Conservation (phyloP, 2,329 filamentous ascomycete species). For the Colletotrichum tropicale region DNA sequence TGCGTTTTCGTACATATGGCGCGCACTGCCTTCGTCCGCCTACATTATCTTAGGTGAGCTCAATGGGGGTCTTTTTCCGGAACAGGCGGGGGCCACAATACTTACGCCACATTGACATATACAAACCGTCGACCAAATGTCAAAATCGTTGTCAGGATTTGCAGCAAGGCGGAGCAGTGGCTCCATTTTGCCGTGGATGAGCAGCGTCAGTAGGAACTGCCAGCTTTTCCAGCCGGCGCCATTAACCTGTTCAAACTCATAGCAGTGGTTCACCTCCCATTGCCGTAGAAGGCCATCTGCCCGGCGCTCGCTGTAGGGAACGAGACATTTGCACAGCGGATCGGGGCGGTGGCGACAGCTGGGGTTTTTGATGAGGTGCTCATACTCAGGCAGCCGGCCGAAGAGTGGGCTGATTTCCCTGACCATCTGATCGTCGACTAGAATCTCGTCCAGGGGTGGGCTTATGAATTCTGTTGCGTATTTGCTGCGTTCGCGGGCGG, state of each 20-base stretch:
- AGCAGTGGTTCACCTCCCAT: not conserved
- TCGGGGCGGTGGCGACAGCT: not conserved
- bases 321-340: not conserved
- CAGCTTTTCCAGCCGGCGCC: constrained; percentile 19
- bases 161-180: constrained; percentile 22
- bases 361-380: not conserved
- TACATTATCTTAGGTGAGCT: not conserved
- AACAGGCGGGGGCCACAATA: not conserved
- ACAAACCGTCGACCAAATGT: not conserved
- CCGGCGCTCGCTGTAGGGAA: not conserved
- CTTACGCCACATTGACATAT: not conserved
- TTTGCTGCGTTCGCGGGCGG: not conserved
- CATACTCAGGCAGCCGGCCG: not conserved
- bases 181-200: constrained; percentile 28
- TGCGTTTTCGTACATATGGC: not conserved
- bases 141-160: not conserved
- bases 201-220: constrained; percentile 27
- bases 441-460: not conserved
- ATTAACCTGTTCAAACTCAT: not conserved
- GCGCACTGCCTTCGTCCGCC: not conserved
- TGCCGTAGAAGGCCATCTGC: not conserved
- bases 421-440: not conserved
- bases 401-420: not conserved
- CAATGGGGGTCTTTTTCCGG: not conserved
- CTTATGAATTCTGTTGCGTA: not conserved